Base-by-base conservation (phyloP, 2,329 filamentous ascomycete species). In the Salinomyces thailandicus region DNA sequence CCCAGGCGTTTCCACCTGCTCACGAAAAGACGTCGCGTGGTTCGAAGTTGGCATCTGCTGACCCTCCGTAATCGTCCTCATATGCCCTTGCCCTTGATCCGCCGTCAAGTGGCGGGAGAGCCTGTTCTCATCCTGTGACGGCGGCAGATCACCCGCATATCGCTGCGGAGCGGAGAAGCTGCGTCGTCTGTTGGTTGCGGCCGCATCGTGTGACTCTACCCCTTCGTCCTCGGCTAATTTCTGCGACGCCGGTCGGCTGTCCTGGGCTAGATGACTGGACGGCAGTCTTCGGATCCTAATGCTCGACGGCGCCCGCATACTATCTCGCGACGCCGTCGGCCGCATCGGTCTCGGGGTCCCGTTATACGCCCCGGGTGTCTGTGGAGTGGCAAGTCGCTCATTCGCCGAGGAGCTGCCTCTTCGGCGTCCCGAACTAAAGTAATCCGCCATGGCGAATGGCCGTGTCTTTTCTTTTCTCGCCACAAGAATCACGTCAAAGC, bases 101-200 rank as follows among this genome's bases (percentile, higher is more conserved):
- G 43, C 33, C 7, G 51, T 54, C 14, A 43, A 41, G 34, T 52
- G 50, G 15, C 48, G 38, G 12, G 47, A 37, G n/a, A 53, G 36
- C 11, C 18, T 15, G n/a, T 26, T 26, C 3, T 26, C n/a, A 18
- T 52, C 48, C n/a, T 39, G 20, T 8, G 34, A 31, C 3, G 40
- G 20, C 9, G 19, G 31, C 2, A 44, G 39, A 16, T 39, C 31
- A 5, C 36, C 31, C 18, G 44, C 38, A 33, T 50, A 45, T 15
- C 48, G 41, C 45, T 57, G 52, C 2, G 51, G 53, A 15, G 53
- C 55, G 11, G 54, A 57, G n/a, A 48, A 42, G 29, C 52, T 55
- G 32, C 55, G 43, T 32, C 54, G 50, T 31, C 54, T 44, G n/a
- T 48, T 51, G 18, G 42, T 42, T 12, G 37, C 34, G 17, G 38